These are phyloP conservation scores for Fusarium camptoceras DNA, from an alignment of 2,329 filamentous ascomycete genomes.

Conservation along the genomic window DNA sequence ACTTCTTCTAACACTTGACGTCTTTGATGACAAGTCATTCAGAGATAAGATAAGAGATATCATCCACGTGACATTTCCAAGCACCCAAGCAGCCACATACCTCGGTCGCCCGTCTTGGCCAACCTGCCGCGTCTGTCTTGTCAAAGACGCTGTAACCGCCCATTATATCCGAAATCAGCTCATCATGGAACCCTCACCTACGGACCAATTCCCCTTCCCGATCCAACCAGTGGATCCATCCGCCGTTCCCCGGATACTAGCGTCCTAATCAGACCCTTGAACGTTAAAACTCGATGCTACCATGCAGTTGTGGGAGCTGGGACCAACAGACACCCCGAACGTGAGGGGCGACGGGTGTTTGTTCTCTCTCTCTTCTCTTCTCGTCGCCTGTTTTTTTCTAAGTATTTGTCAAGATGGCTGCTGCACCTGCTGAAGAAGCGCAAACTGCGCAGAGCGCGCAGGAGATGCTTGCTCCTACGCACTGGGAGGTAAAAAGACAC, in stretches of 20 bases:
- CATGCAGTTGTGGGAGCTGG: slow-evolving; percentile 12
- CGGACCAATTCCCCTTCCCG: slow-evolving; percentile 6
- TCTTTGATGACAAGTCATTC: not conserved
- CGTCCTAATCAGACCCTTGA: slow-evolving; percentile 1
- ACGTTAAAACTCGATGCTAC: not conserved
- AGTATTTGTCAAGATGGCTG: slow-evolving; percentile 2
- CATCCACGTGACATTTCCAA: not conserved
- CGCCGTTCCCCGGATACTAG: slow-evolving; percentile 16
- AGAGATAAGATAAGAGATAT: not conserved
- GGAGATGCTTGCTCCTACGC: slow-evolving; percentile 32
- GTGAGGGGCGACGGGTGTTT: not conserved
- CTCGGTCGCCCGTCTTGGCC: not conserved
- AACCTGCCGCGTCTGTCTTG: not conserved
- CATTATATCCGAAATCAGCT: not conserved
- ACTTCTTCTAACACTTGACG: not conserved
- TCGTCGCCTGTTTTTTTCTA: not conserved
- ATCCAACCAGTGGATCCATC: slow-evolving; percentile 1
- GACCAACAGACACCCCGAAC: slow-evolving; percentile 5
- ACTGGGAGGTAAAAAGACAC: slow-evolving; percentile 29
- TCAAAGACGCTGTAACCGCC: not conserved
- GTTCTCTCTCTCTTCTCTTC: not conserved
- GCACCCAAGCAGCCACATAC: not conserved
- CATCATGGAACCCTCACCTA: not conserved
- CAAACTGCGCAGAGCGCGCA: not conserved
- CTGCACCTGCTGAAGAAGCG: not conserved